These are phyloP conservation scores for Globisporangium irregulare DNA, from an alignment of 352 stramenopile genomes.

Conservation along the genomic window DNA sequence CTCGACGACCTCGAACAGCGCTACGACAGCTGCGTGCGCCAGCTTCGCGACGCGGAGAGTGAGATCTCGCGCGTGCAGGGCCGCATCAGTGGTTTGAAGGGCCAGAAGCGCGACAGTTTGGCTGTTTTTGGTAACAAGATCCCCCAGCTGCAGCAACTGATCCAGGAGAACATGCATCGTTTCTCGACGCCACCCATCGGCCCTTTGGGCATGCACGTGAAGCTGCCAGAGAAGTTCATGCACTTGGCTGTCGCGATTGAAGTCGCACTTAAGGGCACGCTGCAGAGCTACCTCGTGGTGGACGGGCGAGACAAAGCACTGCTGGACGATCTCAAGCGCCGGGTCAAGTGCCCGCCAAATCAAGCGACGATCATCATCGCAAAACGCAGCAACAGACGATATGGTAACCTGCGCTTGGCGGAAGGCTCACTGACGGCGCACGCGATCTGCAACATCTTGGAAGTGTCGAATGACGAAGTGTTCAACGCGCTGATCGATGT, in stretches of 20 bases:
- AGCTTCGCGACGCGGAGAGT: conserved; percentile 53
- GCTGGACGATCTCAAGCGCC: conserved; percentile 71
- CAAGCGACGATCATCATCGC: conserved; percentile 83
- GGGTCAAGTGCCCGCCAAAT: conserved; percentile 58
- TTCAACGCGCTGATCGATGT: conserved; percentile 83
- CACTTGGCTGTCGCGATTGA: conserved; percentile 72
- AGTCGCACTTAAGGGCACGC: conserved; percentile 62
- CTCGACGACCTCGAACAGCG: conserved; percentile 61
- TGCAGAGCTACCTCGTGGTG: conserved; percentile 77
- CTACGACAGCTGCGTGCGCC: conserved; percentile 49
- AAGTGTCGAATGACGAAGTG: conserved; percentile 71
- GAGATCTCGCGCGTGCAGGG: conserved; percentile 44
- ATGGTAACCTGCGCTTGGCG: conserved; percentile 53
- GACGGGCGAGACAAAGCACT: conserved; percentile 76
- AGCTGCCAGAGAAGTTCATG: conserved; percentile 65
- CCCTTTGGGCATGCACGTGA: conserved; percentile 67
- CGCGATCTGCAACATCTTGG: conserved; percentile 74
- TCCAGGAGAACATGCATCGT: conserved; percentile 61
- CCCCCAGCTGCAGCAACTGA: conserved; percentile 69
- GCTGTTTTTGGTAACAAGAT: conserved; percentile 68
- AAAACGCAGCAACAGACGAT: conserved; percentile 46
- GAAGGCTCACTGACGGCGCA: conserved; percentile 49
- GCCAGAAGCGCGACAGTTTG: conserved; percentile 59
- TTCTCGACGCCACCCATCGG: conserved; percentile 71
- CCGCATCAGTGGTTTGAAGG: conserved; percentile 43